phyloP scores from a whole-genome alignment of 2,329 filamentous ascomycete species.

The Didymella arachidicola region DNA sequence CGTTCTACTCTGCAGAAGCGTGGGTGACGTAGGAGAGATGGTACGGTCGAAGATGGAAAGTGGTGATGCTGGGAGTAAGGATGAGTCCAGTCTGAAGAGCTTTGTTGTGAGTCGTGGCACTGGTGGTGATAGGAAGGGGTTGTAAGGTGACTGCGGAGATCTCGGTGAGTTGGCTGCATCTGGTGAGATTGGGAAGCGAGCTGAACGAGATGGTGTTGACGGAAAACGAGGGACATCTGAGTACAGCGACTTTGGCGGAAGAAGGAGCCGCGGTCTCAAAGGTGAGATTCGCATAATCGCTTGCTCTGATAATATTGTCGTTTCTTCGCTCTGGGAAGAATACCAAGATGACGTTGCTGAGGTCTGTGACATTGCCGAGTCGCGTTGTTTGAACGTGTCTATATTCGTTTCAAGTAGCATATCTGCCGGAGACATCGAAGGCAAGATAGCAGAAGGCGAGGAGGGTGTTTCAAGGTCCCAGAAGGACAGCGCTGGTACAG shows the following conservation, averaged over 20 bases:
- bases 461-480: slow-evolving; percentile 28
- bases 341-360: background rate
- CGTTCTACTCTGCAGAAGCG: slow-evolving; percentile 3
- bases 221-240: background rate
- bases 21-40: slow-evolving; percentile 19
- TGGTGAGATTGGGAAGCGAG: slow-evolving; percentile 7
- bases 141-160: slow-evolving; percentile 9
- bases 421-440: background rate
- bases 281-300: background rate
- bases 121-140: slow-evolving; percentile 29
- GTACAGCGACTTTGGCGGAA: background rate
- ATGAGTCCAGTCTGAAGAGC: slow-evolving; percentile 17
- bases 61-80: slow-evolving; percentile 28
- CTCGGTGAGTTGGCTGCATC: background rate
- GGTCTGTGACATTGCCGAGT: background rate
- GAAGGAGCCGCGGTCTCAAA: background rate
- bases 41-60: slow-evolving; percentile 30
- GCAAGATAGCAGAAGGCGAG: background rate
- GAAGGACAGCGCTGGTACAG: slow-evolving; percentile 28
- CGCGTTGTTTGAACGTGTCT: background rate
- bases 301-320: background rate
- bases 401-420: background rate
- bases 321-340: background rate
- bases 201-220: background rate
- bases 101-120: background rate